These are phyloP conservation scores for Spongospora subterranea DNA, from an alignment of 208 protist species.

Conservation along the genomic window DNA sequence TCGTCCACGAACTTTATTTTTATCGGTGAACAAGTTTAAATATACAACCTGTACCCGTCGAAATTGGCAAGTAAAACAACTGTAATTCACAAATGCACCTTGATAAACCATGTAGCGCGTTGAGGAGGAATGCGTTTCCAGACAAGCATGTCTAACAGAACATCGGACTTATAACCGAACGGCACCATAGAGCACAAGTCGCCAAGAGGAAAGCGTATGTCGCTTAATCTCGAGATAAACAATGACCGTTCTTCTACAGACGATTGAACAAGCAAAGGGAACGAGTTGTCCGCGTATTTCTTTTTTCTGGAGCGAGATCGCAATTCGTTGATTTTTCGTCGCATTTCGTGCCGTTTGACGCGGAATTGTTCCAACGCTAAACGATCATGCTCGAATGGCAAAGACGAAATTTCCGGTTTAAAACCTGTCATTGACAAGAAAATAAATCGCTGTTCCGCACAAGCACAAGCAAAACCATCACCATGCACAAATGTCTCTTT, in stretches of 20 bases:
- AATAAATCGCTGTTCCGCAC: neutral
- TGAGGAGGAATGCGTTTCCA: neutral
- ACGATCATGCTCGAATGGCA: conserved; percentile 36
- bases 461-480: neutral
- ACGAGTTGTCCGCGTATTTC: conserved; percentile 25
- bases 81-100: neutral
- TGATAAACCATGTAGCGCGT: conserved; percentile 34
- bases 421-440: neutral
- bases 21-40: conserved; percentile 47
- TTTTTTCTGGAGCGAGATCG: conserved; percentile 29
- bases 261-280: neutral
- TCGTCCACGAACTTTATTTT: conserved; percentile 18
- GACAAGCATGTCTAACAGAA: conserved; percentile 11
- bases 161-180: conserved; percentile 40
- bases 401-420: neutral
- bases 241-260: neutral
- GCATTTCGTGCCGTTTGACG: conserved; percentile 2
- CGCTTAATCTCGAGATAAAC: neutral
- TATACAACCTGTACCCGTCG: conserved; percentile 10
- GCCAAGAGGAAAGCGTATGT: neutral
- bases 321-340: conserved; percentile 24
- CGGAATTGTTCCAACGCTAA: conserved; percentile 20
- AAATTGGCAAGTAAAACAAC: neutral
- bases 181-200: neutral
- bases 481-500: conserved; percentile 23